These are phyloP conservation scores for Monilinia vaccinii-corymbosi DNA, from an alignment of 2,329 filamentous ascomycete genomes.

Conservation along the genomic window DNA sequence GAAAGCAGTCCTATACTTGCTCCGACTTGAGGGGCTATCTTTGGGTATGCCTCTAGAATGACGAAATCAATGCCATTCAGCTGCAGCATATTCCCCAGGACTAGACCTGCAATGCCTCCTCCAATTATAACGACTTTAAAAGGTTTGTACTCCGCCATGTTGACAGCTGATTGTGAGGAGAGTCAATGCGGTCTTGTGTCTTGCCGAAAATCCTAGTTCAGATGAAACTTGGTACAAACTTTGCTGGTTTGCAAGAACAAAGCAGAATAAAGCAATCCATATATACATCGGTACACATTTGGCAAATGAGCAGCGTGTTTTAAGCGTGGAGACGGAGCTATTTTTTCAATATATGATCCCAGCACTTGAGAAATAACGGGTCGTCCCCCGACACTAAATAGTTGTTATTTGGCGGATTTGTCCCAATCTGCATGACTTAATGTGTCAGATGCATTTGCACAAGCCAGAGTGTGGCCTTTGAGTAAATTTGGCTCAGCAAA, in stretches of 20 bases:
- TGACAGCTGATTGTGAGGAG: not conserved
- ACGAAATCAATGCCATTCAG: conserved; percentile 38
- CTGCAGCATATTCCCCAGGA: conserved; percentile 39
- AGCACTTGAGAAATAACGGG: not conserved
- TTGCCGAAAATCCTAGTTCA: not conserved
- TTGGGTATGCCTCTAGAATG: conserved; percentile 36
- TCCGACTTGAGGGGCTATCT: conserved; percentile 38
- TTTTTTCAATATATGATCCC: not conserved
- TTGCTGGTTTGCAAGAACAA: not conserved
- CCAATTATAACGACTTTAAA: conserved; percentile 38
- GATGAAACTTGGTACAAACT: not conserved
- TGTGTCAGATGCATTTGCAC: too few species aligned
- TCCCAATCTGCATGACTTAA: too few species aligned
- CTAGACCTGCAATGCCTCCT: conserved; percentile 40
- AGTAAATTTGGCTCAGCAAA: too few species aligned
- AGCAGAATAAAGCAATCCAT: not conserved
- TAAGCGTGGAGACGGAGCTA: not conserved
- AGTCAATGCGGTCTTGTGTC: not conserved
- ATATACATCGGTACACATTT: not conserved
- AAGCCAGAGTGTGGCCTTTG: too few species aligned
- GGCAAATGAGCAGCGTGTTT: too few species aligned
- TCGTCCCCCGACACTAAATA: too few species aligned
- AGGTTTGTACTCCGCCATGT: not conserved
- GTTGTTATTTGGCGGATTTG: too few species aligned
- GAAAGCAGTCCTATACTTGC: conserved; percentile 39